A percentile compares a stretch with the other conserved stretches of the same genome.
Conservation (phyloP, 495 filamentous ascomycete species). For the Xanthoparmelia taractica region DNA sequence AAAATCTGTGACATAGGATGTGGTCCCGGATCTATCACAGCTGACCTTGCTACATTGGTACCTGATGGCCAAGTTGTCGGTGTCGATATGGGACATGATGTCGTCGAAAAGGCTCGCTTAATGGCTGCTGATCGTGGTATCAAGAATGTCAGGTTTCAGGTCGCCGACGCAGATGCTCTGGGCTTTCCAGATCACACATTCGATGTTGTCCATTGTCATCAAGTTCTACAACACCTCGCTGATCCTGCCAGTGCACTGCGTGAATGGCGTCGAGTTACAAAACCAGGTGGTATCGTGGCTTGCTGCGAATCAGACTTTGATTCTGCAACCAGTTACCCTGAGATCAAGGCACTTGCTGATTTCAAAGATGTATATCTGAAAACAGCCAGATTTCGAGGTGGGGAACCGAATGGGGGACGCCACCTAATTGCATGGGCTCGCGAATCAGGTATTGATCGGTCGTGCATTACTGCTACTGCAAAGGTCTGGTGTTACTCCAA, state of each 20-base stretch:
- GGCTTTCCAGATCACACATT: constrained; percentile 43
- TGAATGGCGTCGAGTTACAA: constrained; percentile 45
- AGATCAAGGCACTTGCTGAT: constrained; percentile 33
- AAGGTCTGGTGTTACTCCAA: constrained; percentile 42
- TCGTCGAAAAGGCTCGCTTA: constrained; percentile 36
- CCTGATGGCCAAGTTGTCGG: constrained; percentile 42
- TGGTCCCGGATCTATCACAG: constrained; percentile 51
- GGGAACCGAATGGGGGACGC: constrained; percentile 44
- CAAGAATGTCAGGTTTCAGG: constrained; percentile 40
- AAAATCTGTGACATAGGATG: constrained; percentile 53
- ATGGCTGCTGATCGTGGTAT: constrained; percentile 33
- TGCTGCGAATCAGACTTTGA: constrained; percentile 41
- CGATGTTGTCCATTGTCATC: constrained; percentile 49
- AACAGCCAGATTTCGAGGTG: constrained; percentile 37
- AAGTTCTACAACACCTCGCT: constrained; percentile 46
- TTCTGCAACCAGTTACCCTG: constrained; percentile 41
- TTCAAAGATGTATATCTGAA: constrained; percentile 38
- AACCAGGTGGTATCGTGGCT: constrained; percentile 47
- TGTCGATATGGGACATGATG: constrained; percentile 32
- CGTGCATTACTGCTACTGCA: constrained; percentile 32
- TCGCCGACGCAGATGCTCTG: constrained; percentile 41
- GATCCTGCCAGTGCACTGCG: constrained; percentile 36
- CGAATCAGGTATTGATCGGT: constrained; percentile 39
- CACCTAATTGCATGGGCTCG: constrained; percentile 44
- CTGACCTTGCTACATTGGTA: constrained; percentile 42